Percentiles rank a stretch among this genome's conserved stretches.
Evolutionary conservation across 2,329 filamentous ascomycete genomes (phyloP).

Genomic region (Tolypocladium sp.): DNA sequence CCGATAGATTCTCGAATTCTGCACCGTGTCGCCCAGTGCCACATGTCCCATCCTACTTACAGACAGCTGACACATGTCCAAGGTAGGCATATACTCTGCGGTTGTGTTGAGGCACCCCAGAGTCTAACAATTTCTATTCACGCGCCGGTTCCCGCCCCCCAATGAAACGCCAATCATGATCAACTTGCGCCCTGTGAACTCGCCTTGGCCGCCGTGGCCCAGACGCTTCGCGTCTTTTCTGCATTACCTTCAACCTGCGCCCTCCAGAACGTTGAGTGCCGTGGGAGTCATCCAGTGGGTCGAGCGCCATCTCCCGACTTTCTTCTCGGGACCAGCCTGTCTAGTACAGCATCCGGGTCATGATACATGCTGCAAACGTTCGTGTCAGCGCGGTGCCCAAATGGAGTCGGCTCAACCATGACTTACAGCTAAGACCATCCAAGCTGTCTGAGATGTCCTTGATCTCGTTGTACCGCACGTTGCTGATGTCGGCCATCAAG

Average conservation of each 20-base stretch:
- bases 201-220: neutral
- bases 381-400: neutral
- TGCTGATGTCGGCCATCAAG: constrained; percentile 94
- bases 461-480: constrained; percentile 71
- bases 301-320: neutral
- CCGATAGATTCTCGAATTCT: neutral
- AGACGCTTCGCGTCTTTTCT: neutral
- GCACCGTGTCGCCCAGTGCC: neutral
- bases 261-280: constrained; percentile 1
- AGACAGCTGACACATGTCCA: too few relatives aligned
- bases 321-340: neutral
- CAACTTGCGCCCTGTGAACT: neutral
- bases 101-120: neutral
- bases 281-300: neutral
- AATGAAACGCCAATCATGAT: neutral
- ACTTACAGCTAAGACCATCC: constrained; percentile 70
- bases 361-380: constrained; percentile 28
- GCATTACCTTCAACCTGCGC: neutral
- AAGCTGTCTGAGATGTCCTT: constrained; percentile 78
- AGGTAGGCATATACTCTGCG: neutral
- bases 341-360: constrained; percentile 39
- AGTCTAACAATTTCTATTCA: neutral
- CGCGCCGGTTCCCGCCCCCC: neutral
- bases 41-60: too few relatives aligned
- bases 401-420: neutral